These are phyloP conservation scores for Crepidotus variabilis DNA, from an alignment of 768 basidiomycete species.

Conservation along the genomic window DNA sequence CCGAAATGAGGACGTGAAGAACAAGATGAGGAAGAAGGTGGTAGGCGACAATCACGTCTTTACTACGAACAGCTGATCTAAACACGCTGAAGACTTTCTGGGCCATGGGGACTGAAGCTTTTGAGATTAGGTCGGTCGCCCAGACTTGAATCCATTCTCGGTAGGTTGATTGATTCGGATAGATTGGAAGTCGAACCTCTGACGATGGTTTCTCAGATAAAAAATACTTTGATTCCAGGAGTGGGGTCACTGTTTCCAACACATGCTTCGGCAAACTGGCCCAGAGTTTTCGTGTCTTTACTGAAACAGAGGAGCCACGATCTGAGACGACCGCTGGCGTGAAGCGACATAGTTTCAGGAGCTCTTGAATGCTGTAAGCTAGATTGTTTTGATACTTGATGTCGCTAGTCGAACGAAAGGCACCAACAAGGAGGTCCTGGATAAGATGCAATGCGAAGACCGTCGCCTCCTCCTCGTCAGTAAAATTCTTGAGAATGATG, in stretches of 20 bases:
- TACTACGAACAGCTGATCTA: conserved; percentile 71
- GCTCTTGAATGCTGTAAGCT: conserved; percentile 89
- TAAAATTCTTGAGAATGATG: conserved; percentile 78
- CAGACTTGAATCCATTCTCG: conserved; percentile 95
- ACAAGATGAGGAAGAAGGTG: conserved; percentile 90
- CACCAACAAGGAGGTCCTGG: conserved; percentile 77
- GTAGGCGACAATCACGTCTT: conserved; percentile 93
- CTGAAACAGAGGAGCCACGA: conserved; percentile 44
- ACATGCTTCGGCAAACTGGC: conserved; percentile 75
- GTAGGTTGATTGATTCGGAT: conserved; percentile 73
- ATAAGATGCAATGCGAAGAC: conserved; percentile 86
- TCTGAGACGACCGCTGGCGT: conserved; percentile 67
- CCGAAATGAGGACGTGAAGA: conserved; percentile 78
- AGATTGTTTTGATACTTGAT: conserved; percentile 87
- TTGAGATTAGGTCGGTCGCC: conserved; percentile 77
- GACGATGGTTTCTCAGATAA: conserved; percentile 40
- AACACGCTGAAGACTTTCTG: conserved; percentile 75
- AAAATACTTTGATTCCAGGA: conserved; percentile 68
- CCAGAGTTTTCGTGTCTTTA: conserved; percentile 78
- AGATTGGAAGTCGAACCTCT: conserved; percentile 66
- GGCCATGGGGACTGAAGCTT: conserved; percentile 54
- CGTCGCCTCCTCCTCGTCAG: conserved; percentile 70
- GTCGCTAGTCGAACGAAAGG: conserved; percentile 92
- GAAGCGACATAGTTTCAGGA: conserved; percentile 85
- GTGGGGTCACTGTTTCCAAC: conserved; percentile 79